These are phyloP conservation scores for Alnus rubra DNA, from an alignment of 306 rosid genomes.

Conservation along the genomic window DNA sequence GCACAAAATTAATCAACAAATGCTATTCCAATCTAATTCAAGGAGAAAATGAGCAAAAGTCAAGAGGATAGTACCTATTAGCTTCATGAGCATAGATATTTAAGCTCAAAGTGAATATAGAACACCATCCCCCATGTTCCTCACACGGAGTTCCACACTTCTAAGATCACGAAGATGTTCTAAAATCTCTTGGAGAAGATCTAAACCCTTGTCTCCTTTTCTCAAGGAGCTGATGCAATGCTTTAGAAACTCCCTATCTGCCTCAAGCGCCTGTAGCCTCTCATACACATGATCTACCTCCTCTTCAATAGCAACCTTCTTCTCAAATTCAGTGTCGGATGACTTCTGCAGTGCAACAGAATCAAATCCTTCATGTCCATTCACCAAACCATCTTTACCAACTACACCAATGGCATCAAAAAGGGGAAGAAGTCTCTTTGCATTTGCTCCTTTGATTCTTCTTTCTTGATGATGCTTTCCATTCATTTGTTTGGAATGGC, in stretches of 20 bases:
- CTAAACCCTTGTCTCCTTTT: slow-evolving; percentile 87
- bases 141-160: slow-evolving; percentile 68
- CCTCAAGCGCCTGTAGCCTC: slow-evolving; percentile 86
- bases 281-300: slow-evolving; percentile 81
- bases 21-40: background rate
- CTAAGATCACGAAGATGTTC: slow-evolving; percentile 95
- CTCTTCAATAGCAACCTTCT: slow-evolving; percentile 50
- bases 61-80: slow-evolving; percentile 39
- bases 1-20: slow-evolving; percentile 8
- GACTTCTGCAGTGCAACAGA: slow-evolving; percentile 32
- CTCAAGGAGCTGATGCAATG: slow-evolving; percentile 83
- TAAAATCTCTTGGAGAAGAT: slow-evolving; percentile 86
- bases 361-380: slow-evolving; percentile 54
- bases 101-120: slow-evolving; percentile 34
- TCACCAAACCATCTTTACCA: slow-evolving; percentile 51
- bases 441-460: slow-evolving; percentile 48
- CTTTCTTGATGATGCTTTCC: slow-evolving; percentile 63
- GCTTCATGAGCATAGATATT: slow-evolving; percentile 11
- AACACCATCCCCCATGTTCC: slow-evolving; percentile 48
- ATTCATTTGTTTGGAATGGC: slow-evolving; percentile 57
- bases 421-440: slow-evolving; percentile 74
- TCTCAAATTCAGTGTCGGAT: slow-evolving; percentile 39
- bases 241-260: slow-evolving; percentile 91
- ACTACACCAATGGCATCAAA: slow-evolving; percentile 63
- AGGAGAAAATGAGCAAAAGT: slow-evolving; percentile 9